A percentile compares a stretch with the other conserved stretches of the same genome.
Evolutionary conservation across 805 yeast genomes (phyloP).

Genomic region (Kodamaea lidongshanica): DNA sequence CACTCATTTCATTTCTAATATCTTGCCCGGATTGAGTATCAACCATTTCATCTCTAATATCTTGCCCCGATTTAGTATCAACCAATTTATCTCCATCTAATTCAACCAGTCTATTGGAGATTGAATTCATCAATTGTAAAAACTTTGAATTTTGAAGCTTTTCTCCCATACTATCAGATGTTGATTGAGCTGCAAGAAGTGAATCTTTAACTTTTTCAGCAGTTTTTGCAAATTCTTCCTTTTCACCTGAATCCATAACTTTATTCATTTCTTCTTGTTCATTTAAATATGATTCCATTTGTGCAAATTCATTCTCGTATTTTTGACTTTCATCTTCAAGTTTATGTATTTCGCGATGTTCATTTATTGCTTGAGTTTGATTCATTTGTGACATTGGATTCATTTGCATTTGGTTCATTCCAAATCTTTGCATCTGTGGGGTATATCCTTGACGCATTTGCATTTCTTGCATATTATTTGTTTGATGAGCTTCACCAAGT

Average conservation of each 20-base stretch:
- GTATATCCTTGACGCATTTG: conserved; percentile 3
- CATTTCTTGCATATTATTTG: conserved; percentile 8
- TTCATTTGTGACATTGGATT: conserved; percentile 1
- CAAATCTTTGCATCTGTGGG: conserved; percentile 1
- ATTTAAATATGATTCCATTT: conserved; percentile 21
- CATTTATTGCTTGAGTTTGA: conserved; percentile 11
- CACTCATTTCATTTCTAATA: conserved; percentile 11
- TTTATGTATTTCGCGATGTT: conserved; percentile 25
- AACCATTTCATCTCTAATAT: conserved; percentile 12
- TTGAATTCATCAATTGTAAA: conserved; percentile 34
- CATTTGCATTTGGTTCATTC: conserved; percentile 1
- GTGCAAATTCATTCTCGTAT: conserved; percentile 29
- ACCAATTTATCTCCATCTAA: conserved; percentile 37
- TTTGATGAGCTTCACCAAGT: conserved; percentile 7
- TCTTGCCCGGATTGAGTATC: conserved; percentile 16
- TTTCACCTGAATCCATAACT: conserved; percentile 17
- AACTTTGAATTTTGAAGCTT: conserved; percentile 34
- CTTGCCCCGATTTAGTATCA: conserved; percentile 17
- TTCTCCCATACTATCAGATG: conserved; percentile 12
- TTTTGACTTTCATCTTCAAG: conserved; percentile 20
- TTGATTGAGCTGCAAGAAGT: conserved; percentile 10
- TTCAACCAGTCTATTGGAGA: conserved; percentile 33
- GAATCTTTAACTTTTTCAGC: conserved; percentile 32
- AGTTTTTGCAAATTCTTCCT: conserved; percentile 34
- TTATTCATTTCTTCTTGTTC: conserved; percentile 8